Conservation (phyloP, 345 rosid species). For the Sisymbrium irio region DNA sequence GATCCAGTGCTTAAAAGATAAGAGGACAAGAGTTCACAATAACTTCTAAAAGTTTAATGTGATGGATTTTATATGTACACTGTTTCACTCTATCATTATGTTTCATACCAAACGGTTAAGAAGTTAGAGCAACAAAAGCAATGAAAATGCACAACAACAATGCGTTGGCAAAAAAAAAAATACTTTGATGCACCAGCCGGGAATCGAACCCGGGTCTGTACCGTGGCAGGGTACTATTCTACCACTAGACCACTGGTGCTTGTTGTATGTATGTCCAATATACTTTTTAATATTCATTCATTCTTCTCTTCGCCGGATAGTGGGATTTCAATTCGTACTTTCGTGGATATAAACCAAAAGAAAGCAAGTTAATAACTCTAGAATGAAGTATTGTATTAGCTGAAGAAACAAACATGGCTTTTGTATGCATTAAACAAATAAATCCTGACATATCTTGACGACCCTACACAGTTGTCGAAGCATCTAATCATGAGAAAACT, state of each 20-base stretch:
- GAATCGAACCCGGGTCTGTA: constrained; percentile 75
- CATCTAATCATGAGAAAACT: constrained; percentile 15
- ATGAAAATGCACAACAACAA: not conserved
- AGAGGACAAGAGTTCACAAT: not conserved
- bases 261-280: fast-evolving
- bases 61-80: not conserved
- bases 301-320: not conserved
- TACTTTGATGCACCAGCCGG: constrained; percentile 52
- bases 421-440: constrained; percentile 5
- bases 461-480: constrained; percentile 15
- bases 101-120: not conserved
- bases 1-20: not conserved
- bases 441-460: constrained; percentile 11
- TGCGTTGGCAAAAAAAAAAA: not conserved
- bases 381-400: not conserved
- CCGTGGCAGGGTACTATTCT: constrained; percentile 71
- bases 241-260: constrained; percentile 81
- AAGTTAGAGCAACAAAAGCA: not conserved
- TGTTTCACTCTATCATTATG: not conserved
- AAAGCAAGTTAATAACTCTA: not conserved
- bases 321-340: not conserved
- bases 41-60: constrained; percentile 1
- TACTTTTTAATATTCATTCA: fast-evolving
- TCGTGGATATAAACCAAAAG: not conserved
- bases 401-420: constrained; percentile 24